Base-by-base conservation (phyloP, 108 stramenopile genomes). In the Discostella stelligeroides region DNA sequence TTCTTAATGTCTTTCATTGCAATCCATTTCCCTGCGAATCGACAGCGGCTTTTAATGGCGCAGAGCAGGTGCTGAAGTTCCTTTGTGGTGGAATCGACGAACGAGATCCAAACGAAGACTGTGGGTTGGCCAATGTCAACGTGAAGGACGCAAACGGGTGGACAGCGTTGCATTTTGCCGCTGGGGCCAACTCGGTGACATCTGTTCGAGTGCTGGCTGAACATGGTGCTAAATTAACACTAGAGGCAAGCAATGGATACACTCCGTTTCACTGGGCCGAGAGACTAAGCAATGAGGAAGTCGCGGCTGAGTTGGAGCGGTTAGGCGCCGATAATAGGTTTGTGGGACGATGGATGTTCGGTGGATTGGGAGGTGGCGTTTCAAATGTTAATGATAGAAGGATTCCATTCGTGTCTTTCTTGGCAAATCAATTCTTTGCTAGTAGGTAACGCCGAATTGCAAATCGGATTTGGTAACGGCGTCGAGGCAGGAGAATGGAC, bases 241-340 rank as follows among this genome's bases (percentile, higher is more conserved):
- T 88, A n/a, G 88, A 90, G 77, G 92, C 92, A 10, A 59, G 69
- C 57, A 92, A 92, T 55, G 92, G 92, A 6, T 92, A 92, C 60
- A 87, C 92, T 15, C 88, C 88, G 0, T 80, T 81, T 17, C 86
- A 88, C 56, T 92, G 92, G 92, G 87, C 89, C 10, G 60, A 79
- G 62, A 80, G 92, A 28, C 76, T 92, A 2, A 86, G 83, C 6
- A 90, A 90, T 42, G 73, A 74, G 17, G 76, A 82, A 53, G 86
- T 80, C 40, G 88, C 86, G 12, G 73, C 73, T 29, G 87, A 79
- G 68, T 64, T 93, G 59, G 80, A 76, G 51, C 69, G 83, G 21
- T 54, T 84, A 4, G 75, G 85, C 38, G 77, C 68, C 2, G 82
- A 82, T 55, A 58, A 75, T 59, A 49, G 79, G 30, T 83, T 83